Percentiles rank a stretch among this genome's conserved stretches.
phyloP scores from a whole-genome alignment of 2,329 filamentous ascomycete genomes.

The Moelleriella libera region DNA sequence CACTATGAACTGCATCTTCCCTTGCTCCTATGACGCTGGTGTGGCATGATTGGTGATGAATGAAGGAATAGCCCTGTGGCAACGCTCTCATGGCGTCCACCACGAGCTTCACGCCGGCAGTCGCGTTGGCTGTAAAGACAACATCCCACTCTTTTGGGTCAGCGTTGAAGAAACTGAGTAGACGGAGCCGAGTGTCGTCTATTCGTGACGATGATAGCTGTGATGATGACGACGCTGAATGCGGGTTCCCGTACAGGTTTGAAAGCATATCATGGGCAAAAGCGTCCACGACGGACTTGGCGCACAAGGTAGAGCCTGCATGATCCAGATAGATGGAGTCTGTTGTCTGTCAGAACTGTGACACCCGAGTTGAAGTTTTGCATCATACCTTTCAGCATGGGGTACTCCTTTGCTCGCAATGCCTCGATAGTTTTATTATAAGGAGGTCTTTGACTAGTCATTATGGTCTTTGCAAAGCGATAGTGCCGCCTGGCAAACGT shows the following conservation, averaged over 20 bases:
- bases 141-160: constrained; percentile 73
- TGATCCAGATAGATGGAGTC: constrained; percentile 78
- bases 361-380: neutral
- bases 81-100: constrained; percentile 60
- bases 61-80: constrained; percentile 63
- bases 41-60: constrained; percentile 73
- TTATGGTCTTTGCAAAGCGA: neutral
- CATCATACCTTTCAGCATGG: constrained; percentile 51
- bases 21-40: constrained; percentile 76
- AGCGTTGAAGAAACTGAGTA: constrained; percentile 67
- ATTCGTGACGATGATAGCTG: constrained; percentile 61
- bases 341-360: constrained; percentile 17
- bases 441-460: neutral
- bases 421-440: constrained; percentile 48
- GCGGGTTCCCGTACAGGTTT: constrained; percentile 79
- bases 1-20: constrained; percentile 50
- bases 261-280: constrained; percentile 69
- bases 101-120: constrained; percentile 78
- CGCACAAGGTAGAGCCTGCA: constrained; percentile 77
- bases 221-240: constrained; percentile 73
- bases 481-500: neutral
- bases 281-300: constrained; percentile 65
- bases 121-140: constrained; percentile 86
- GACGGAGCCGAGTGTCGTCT: constrained; percentile 58
- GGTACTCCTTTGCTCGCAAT: constrained; percentile 48